Conservation (phyloP, 192 early-diverging fungal species). For the Chytriomyces sp. region DNA sequence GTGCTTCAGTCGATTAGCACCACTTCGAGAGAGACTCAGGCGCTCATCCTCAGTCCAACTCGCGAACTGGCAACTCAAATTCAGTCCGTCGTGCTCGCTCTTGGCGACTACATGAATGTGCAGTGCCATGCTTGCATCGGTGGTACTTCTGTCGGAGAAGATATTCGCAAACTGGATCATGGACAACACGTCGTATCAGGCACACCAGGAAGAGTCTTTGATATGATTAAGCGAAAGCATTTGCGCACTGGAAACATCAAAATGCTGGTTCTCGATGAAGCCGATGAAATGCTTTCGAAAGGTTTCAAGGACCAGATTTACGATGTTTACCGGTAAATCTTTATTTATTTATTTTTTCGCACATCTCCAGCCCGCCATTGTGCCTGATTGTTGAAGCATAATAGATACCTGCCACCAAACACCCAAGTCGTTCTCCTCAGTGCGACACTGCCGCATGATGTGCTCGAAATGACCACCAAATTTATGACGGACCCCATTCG, state of each 20-base stretch:
- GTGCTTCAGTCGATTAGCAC: constrained; percentile 91
- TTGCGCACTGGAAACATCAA: constrained; percentile 85
- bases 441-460: constrained; percentile 94
- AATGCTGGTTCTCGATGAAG: constrained; percentile 96
- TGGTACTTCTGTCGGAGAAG: constrained; percentile 90
- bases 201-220: constrained; percentile 89
- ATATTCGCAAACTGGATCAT: constrained; percentile 88
- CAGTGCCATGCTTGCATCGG: constrained; percentile 96
- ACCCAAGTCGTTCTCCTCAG: constrained; percentile 93
- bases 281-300: constrained; percentile 90
- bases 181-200: constrained; percentile 94
- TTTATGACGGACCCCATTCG: constrained; percentile 71
- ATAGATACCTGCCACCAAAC: constrained; percentile 87
- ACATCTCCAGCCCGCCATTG: constrained; percentile 95
- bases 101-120: constrained; percentile 97
- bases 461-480: constrained; percentile 94
- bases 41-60: constrained; percentile 91
- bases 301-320: constrained; percentile 99
- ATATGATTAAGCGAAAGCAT: constrained; percentile 91
- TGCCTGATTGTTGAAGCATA: constrained; percentile 94
- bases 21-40: constrained; percentile 85
- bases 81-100: constrained; percentile 85
- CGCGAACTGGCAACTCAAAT: constrained; percentile 97
- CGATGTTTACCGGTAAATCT: constrained; percentile 55
- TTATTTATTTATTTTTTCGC: too few species aligned